phyloP scores from a whole-genome alignment of 2,329 filamentous ascomycete genomes.

The Fusarium torulosum region DNA sequence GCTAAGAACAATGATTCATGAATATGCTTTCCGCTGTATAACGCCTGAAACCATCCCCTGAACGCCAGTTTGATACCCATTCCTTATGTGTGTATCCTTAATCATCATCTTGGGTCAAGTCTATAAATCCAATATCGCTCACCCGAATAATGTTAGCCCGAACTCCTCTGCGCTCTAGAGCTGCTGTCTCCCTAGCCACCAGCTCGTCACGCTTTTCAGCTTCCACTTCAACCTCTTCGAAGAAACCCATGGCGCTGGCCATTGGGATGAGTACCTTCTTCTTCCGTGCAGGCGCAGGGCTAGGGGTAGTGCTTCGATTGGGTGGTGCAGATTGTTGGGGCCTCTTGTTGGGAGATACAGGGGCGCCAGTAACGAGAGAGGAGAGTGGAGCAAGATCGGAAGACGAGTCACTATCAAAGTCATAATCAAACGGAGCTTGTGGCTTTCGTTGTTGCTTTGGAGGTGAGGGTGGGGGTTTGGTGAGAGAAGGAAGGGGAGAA shows the following conservation, averaged over 20 bases:
- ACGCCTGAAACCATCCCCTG: conserved; percentile 23
- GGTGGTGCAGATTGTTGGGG: conserved; percentile 4
- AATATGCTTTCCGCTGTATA: conserved; percentile 20
- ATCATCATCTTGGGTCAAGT: conserved; percentile 51
- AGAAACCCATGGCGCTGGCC: conserved; percentile 56
- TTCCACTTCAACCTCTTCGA: conserved; percentile 51
- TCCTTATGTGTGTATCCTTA: conserved; percentile 12
- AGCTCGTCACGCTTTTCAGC: conserved; percentile 46
- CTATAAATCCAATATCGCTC: conserved; percentile 53
- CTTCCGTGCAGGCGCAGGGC: conserved; percentile 42
- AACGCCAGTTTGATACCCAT: conserved; percentile 17
- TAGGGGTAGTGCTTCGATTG: conserved; percentile 24
- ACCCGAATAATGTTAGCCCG: conserved; percentile 40
- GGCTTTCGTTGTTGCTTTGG: not conserved
- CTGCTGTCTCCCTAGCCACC: conserved; percentile 39
- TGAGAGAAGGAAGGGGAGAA: conserved; percentile 16
- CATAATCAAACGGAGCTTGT: conserved; percentile 1
- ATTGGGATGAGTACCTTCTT: conserved; percentile 58
- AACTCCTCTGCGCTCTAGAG: conserved; percentile 29
- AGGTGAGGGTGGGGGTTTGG: conserved; percentile 3
- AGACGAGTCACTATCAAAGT: conserved; percentile 36
- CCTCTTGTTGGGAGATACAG: conserved; percentile 26
- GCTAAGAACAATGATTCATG: not conserved
- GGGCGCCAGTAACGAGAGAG: conserved; percentile 15
- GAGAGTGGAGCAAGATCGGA: conserved; percentile 36